Conservation (phyloP, 306 rosid genomes). For the Acacia confusa region DNA sequence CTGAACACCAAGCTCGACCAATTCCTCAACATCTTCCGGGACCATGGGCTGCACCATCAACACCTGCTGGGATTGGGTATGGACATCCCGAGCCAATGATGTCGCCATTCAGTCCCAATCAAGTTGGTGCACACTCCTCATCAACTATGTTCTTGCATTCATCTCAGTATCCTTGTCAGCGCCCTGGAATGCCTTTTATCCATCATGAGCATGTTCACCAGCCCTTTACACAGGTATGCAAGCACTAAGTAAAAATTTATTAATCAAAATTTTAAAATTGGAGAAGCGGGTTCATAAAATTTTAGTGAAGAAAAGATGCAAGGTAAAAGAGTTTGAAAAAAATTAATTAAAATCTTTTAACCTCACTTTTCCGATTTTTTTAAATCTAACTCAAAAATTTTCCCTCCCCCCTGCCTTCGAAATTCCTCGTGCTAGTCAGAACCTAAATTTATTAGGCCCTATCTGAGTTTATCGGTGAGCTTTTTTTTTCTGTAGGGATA, state of each 20-base stretch:
- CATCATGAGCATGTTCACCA: slow-evolving; percentile 88
- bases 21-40: slow-evolving; percentile 78
- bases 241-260: neutral
- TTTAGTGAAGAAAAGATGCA: no score
- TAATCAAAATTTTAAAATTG: no score
- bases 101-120: slow-evolving; percentile 70
- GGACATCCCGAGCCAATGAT: slow-evolving; percentile 84
- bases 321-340: no score
- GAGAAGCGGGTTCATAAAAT: no score
- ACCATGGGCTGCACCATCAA: slow-evolving; percentile 68
- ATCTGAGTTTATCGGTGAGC: neutral
- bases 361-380: no score
- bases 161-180: slow-evolving; percentile 85
- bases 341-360: no score
- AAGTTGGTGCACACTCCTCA: slow-evolving; percentile 69
- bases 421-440: no score
- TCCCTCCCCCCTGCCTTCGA: no score
- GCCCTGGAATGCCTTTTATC: slow-evolving; percentile 79
- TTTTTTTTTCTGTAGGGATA: neutral
- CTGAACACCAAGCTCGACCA: slow-evolving; percentile 76
- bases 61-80: slow-evolving; percentile 80
- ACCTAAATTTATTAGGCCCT: neutral
- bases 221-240: slow-evolving; percentile 77
- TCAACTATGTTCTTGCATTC: slow-evolving; percentile 82
- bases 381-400: no score